Evolutionary conservation across 345 rosid genomes (phyloP).

Genomic region (Ceriops decandra): DNA sequence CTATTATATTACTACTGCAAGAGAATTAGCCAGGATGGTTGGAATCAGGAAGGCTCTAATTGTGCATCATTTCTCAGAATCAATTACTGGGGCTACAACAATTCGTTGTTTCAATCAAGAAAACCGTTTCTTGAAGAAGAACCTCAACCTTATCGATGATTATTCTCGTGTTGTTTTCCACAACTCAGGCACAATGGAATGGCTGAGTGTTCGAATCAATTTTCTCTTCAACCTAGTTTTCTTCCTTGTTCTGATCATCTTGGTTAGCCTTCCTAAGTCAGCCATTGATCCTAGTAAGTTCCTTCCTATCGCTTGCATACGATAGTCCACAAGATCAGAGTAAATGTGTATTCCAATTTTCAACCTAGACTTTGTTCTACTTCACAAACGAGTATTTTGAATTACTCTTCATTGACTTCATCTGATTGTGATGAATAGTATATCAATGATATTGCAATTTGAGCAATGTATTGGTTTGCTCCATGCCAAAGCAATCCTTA

Average conservation of each 20-base stretch:
- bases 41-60: constrained; percentile 75
- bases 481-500: too few species aligned
- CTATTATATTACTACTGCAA: constrained; percentile 74
- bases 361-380: too few species aligned
- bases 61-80: constrained; percentile 81
- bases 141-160: constrained; percentile 45
- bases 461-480: too few species aligned
- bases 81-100: constrained; percentile 64
- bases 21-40: constrained; percentile 87
- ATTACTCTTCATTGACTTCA: too few species aligned
- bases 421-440: too few species aligned
- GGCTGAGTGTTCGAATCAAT: constrained; percentile 79
- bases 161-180: constrained; percentile 69
- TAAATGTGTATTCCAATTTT: background rate
- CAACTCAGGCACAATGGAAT: constrained; percentile 72
- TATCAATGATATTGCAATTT: too few species aligned
- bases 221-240: constrained; percentile 75
- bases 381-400: too few species aligned
- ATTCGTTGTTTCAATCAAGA: constrained; percentile 73
- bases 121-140: constrained; percentile 50
- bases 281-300: constrained; percentile 66
- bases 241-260: constrained; percentile 63
- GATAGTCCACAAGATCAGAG: background rate
- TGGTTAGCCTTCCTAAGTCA: constrained; percentile 67
- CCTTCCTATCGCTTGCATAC: constrained; percentile 3